Conservation (phyloP, 371 early-diverging fungal genomes). For the Neoconidiobolus thromboides region DNA sequence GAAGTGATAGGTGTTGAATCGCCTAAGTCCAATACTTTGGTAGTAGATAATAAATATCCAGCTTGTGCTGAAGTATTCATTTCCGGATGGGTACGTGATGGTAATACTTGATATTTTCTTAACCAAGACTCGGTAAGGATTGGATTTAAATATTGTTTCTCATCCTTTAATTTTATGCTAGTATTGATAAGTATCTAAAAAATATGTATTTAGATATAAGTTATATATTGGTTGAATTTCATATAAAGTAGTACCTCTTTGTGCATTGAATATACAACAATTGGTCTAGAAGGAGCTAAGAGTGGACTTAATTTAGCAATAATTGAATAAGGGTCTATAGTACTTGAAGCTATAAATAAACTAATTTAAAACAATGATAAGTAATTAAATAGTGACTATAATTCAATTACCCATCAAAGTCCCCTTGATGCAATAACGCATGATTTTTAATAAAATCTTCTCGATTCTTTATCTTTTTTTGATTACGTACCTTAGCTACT, state of each 20-base stretch:
- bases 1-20: slow-evolving; percentile 2
- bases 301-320: slow-evolving; percentile 40
- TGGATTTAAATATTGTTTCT: slow-evolving; percentile 49
- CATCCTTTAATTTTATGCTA: slow-evolving; percentile 40
- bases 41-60: slow-evolving; percentile 43
- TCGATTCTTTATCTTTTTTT: slow-evolving; percentile 14
- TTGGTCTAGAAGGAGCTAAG: slow-evolving; percentile 58
- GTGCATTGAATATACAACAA: slow-evolving; percentile 60
- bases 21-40: background rate
- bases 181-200: slow-evolving; percentile 34
- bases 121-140: slow-evolving; percentile 76
- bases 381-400: background rate
- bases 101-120: slow-evolving; percentile 68
- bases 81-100: slow-evolving; percentile 80
- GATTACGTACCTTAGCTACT: slow-evolving; percentile 2
- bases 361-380: background rate
- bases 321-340: slow-evolving; percentile 45
- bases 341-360: slow-evolving; percentile 44
- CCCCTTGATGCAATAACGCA: slow-evolving; percentile 18
- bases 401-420: slow-evolving; percentile 35
- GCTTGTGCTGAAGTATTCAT: slow-evolving; percentile 79
- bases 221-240: background rate
- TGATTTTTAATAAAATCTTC: slow-evolving; percentile 6
- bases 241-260: slow-evolving; percentile 37
- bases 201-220: background rate